These are phyloP conservation scores for Corniculantispora saksenae DNA, from an alignment of 2,329 filamentous ascomycete genomes.

Conservation along the genomic window DNA sequence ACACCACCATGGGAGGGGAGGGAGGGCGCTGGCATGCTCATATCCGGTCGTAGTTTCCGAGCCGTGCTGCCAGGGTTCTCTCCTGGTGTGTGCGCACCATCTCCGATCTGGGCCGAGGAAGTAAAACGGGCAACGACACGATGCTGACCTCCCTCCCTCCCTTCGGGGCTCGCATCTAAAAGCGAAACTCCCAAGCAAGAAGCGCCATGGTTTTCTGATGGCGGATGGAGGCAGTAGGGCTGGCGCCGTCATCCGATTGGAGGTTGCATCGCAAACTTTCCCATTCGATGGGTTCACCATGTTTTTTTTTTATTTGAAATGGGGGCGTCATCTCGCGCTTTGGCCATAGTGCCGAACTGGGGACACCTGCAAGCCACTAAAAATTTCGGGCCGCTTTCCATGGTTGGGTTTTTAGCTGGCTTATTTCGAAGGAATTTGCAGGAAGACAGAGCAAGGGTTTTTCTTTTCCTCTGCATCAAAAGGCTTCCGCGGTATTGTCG, in stretches of 20 bases:
- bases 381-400: constrained; percentile 7
- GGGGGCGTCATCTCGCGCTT: constrained; percentile 5
- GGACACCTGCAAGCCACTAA: background rate
- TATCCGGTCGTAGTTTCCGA: background rate
- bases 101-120: background rate
- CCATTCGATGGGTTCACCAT: background rate
- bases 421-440: too few species aligned
- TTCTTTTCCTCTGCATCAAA: too few species aligned
- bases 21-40: background rate
- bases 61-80: background rate
- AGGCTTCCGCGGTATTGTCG: too few species aligned
- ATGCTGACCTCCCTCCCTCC: background rate
- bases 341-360: constrained; percentile 9
- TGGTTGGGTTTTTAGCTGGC: background rate
- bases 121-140: background rate
- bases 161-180: background rate
- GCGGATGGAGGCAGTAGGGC: too few species aligned
- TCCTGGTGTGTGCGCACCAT: background rate
- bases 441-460: too few species aligned
- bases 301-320: background rate
- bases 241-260: background rate
- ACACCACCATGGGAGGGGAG: too few species aligned
- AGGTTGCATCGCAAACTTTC: background rate
- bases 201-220: too few species aligned
- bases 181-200: background rate